Evolutionary conservation across 73 alveolate species (phyloP), one percentile per base, ranked within the genome.

Genomic region (Paraurostyla sp.): DNA sequence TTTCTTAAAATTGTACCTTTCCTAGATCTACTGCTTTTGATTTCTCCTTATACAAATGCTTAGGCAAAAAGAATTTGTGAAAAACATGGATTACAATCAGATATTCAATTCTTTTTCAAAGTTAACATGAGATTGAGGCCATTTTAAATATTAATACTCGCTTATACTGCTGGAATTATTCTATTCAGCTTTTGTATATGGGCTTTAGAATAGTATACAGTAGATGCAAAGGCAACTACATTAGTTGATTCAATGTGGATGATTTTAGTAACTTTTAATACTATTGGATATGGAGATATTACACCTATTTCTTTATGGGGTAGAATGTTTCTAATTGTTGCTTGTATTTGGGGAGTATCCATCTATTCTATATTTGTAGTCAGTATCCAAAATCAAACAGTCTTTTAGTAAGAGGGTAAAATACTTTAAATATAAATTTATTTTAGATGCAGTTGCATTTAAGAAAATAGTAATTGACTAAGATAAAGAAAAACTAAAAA

Each of bases 291-390:
- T 87, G 98, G 98, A 18, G 98, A 94, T 91, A 91, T 63, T 56
- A 90, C 87, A 60, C 98, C 98, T 35, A 81, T 89, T 18, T 91
- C 98, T 11, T 81, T 69, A 43, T 80, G 92, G 62, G 98, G 98
- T 56, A 68, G 98, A 76, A 51, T 94, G 3, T 80, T 94, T 45
- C 80, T 95, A 27, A 80, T 94, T 42, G 40, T 91, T 56, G 90
- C 98, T 62, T 87, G 96, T 63, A 69, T 94, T 54, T 94, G 98
- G 98, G 98, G 98, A 11, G 84, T 87, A 38, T 86, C 92, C 36
- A 88, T 92, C 56, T 96, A 87, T 71, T 81, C 94, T 2, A 59
- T 90, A 83, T 92, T 92, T 36, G 93, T 94, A 87, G 82, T 65
- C 36, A 65, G 60, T 13, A 11, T 38, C 1, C 58, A 65, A 65